Evolutionary conservation across 306 rosid species (phyloP), one percentile per base, ranked within the genome.

Genomic region (Cucumis cinereus): DNA sequence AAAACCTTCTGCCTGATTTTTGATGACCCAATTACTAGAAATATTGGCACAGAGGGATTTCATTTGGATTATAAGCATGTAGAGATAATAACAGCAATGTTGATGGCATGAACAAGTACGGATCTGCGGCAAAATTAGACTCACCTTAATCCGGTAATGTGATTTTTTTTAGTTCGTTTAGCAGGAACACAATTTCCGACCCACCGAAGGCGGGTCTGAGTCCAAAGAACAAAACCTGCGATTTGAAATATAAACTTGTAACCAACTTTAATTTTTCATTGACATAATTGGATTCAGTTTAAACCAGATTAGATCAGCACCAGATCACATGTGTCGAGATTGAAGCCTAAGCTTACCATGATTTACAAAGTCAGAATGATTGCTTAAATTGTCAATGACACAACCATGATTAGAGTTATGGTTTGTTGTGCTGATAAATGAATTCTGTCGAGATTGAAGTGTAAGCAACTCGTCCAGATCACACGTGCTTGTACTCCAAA

Each of bases 401-500:
- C 60, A 26, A 15, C 76, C 43, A 50, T 28, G 60, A 9, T 50
- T 50, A 28, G 45, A 8, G 59, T 43, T 71, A 17, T 47, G 43
- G 59, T 28, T 71, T 10, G 24, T 71, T 24, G 41, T 8, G 59
- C 43, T 15, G 60, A 50, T 72, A 72, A 54, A 72, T 9, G 60
- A 72, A 43, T 17, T 72, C 6, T 72, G 76, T 72, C 60, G 76
- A 72, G 76, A 50, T 50, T 72, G 76, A 72, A 50, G 26, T 0
- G 45, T 72, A 50, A 49, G 6, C 60, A 49, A 4, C 28, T 72
- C 76, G 17, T 72, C 61, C 0, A 17, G 76, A 50, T 72, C 76
- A 28, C 76, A 72, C 12, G 76, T 72, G 76, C 76, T 72, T 50
- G 76, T 72, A 30, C 76, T 72, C 76, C 76, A 72, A 72, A 72